Conservation (phyloP, 2,329 filamentous ascomycete genomes). For the Stachybotrys echinatus region DNA sequence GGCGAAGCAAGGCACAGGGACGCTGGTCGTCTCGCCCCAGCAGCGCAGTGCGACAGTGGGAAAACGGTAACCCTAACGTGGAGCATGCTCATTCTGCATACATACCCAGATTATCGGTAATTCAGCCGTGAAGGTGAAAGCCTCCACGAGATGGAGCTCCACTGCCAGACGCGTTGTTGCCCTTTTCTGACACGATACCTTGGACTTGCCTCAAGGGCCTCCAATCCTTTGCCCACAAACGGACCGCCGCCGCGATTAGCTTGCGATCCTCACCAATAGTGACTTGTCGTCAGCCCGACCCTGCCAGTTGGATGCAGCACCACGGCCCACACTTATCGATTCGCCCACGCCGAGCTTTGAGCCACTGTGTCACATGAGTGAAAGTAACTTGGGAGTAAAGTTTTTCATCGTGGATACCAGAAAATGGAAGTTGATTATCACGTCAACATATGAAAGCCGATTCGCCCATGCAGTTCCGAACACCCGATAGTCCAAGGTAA, state of each 20-base stretch:
- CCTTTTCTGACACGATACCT: not conserved
- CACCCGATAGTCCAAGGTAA: not conserved
- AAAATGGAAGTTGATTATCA: not conserved
- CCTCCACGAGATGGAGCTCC: not conserved
- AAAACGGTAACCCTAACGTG: not conserved
- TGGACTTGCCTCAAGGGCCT: not conserved
- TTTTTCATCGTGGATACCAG: too few relatives aligned
- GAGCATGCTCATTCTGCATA: not conserved
- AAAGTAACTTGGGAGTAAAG: too few relatives aligned
- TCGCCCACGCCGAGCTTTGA: not conserved
- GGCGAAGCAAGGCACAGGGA: too few relatives aligned
- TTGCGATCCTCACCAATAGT: too few relatives aligned
- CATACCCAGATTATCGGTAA: not conserved
- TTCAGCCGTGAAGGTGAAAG: not conserved
- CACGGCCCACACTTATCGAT: not conserved
- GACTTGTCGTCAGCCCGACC: not conserved
- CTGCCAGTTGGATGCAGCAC: not conserved
- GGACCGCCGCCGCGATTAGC: too few relatives aligned
- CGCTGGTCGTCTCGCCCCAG: too few relatives aligned
- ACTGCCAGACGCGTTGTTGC: not conserved
- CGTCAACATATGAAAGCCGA: not conserved
- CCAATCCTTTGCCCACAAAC: too few relatives aligned
- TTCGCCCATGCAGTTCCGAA: not conserved
- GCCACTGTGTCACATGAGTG: too few relatives aligned
- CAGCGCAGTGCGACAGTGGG: too few relatives aligned